A percentile compares a stretch with the other conserved stretches of the same genome.
Evolutionary conservation across 345 rosid genomes (phyloP).

Genomic region (Gossypium mustelinum): DNA sequence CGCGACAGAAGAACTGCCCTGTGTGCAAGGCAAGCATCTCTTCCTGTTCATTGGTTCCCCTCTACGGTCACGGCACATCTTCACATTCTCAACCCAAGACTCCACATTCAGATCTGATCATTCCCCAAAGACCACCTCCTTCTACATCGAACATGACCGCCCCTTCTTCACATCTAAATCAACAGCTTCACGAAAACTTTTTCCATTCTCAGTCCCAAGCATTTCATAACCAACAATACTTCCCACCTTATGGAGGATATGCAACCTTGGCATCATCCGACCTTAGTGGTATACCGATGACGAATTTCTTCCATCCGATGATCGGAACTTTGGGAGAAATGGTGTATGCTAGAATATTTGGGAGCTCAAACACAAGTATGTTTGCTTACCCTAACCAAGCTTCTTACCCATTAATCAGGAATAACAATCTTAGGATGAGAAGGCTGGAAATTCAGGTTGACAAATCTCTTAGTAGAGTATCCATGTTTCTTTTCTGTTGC

Average conservation of each 20-base stretch:
- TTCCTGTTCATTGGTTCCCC: conserved; percentile 68
- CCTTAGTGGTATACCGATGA: conserved; percentile 39
- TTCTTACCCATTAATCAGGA: conserved; percentile 26
- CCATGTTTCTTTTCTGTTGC: conserved; percentile 72
- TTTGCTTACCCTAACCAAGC: conserved; percentile 43
- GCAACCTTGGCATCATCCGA: conserved; percentile 33
- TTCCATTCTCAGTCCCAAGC: conserved; percentile 22
- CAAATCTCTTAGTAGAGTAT: conserved; percentile 71
- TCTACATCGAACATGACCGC: conserved; percentile 14
- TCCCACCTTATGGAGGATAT: conserved; percentile 32
- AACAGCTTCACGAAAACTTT: conserved; percentile 21
- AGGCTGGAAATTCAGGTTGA: conserved; percentile 67
- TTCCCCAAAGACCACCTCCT: conserved; percentile 67
- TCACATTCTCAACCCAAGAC: conserved; percentile 32
- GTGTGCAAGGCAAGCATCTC: conserved; percentile 75
- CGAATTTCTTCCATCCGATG: conserved; percentile 42
- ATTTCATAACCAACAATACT: conserved; percentile 27
- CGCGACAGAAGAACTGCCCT: conserved; percentile 58
- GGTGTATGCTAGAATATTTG: conserved; percentile 46
- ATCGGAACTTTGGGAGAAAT: conserved; percentile 63
- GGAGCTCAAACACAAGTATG: conserved; percentile 44
- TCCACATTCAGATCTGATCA: conserved; percentile 23
- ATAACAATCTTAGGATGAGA: conserved; percentile 55
- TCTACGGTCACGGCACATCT: conserved; percentile 71
- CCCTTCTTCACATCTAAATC: conserved; percentile 22